Evolutionary conservation across 2,329 filamentous ascomycete genomes (phyloP).

Genomic region (Pseudofabraea citricarpa): DNA sequence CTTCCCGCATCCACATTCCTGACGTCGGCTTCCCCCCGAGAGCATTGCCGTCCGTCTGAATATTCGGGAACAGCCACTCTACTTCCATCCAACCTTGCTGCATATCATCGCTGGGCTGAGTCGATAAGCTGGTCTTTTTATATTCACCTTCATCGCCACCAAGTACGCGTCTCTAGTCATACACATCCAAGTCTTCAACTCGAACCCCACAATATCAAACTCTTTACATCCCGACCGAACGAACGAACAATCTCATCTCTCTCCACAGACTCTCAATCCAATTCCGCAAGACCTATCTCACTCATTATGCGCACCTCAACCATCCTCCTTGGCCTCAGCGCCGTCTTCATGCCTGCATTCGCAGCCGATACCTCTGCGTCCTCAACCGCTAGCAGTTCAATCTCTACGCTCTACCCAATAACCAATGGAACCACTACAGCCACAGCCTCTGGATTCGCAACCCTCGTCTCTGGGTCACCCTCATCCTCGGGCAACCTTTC

Average conservation of each 20-base stretch:
- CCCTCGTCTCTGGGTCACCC: neutral
- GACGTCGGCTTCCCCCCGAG: neutral
- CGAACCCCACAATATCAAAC: neutral
- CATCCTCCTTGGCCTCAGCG: neutral
- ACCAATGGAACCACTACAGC: neutral
- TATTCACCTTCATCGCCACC: neutral
- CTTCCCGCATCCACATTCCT: too few species aligned
- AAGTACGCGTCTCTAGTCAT: neutral
- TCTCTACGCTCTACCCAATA: neutral
- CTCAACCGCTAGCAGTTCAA: neutral
- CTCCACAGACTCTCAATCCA: neutral
- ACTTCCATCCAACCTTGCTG: neutral
- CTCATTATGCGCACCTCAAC: neutral
- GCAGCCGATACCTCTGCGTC: neutral
- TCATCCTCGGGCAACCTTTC: neutral
- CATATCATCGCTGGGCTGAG: neutral
- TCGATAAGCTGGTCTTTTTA: constrained; percentile 2
- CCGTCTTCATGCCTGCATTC: neutral
- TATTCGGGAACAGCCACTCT: neutral
- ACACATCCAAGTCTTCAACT: neutral
- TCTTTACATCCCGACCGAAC: neutral
- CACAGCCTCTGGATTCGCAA: neutral
- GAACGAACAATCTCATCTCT: neutral
- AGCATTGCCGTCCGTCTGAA: neutral
- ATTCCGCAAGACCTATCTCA: neutral